Base-by-base conservation (phyloP, 2,329 filamentous ascomycete species). In the Ophiocordyceps camponoti-rufipedis region DNA sequence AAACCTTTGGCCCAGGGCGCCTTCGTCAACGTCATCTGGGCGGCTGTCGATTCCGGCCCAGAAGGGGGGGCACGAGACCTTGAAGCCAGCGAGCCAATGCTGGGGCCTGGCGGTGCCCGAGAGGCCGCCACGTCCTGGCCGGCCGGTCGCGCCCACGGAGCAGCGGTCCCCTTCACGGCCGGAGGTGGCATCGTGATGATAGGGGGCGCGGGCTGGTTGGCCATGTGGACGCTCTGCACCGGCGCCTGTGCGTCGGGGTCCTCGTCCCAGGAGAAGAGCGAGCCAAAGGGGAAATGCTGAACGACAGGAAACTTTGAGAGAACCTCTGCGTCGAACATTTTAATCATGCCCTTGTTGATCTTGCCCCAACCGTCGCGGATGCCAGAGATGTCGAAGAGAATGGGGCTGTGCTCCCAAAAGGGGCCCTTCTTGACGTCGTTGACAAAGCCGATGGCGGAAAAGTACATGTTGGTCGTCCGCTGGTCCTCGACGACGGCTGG, bases 281-380 rank as follows among this genome's bases (percentile, higher is more conserved):
- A 82, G 28, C 85, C 85, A 52, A 91, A 89, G 3, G 73, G 75
- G 53, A 91, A 96, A 62, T 98, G 91, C 63, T 98, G 91, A n/a
- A 98, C 86, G 3, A 98, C 91, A 3, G 91, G 91, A 57, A 95
- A 95, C 62, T 98, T 98, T 38, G 84, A 85, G 13, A 98, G 70
- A 3, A 98, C 91, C 66, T 98, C 91, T 16, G 85, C 91, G 53
- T 93, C 87, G 66, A 89, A 98, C 91, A 98, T 98, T 64, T 96
- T 98, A 56, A 98, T 78, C 91, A 98, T 96, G 44, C 91, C 91
- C 80, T 88, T 88, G 64, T 98, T 96, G 56, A 98, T 94, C 68
- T 98, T 98, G 33, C 84, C 91, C 91, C 91, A 98, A n/a, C 91
- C 85, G 47, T 82, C 80, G 52, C 77, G 78, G 51, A 98, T 83